These are phyloP conservation scores for Bipolaris sorokiniana DNA, from an alignment of 2,329 filamentous ascomycete species.

Conservation along the genomic window DNA sequence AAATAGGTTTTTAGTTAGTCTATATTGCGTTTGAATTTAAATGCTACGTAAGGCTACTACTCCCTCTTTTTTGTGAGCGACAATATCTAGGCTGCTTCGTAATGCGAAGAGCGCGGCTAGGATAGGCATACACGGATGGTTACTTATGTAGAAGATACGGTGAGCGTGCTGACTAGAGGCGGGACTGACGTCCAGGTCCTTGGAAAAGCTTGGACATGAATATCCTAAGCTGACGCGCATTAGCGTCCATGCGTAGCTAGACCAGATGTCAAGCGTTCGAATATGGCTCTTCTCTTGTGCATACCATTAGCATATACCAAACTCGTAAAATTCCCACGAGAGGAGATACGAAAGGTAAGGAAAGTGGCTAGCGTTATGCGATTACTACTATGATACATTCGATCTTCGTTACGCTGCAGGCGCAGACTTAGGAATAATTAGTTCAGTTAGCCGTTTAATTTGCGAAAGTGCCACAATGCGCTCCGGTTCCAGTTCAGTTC, in stretches of 20 bases:
- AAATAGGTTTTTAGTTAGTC: neutral
- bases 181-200: neutral
- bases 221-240: neutral
- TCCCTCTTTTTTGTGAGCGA: neutral
- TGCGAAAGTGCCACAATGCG: too few species aligned
- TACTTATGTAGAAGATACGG: neutral
- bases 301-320: neutral
- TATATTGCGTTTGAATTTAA: neutral
- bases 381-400: neutral
- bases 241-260: neutral
- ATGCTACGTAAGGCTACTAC: neutral
- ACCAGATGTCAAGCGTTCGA: neutral
- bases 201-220: neutral
- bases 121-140: neutral
- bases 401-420: neutral
- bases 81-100: neutral
- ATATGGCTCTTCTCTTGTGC: neutral
- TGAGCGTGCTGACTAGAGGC: neutral
- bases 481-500: too few species aligned
- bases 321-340: neutral
- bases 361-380: neutral
- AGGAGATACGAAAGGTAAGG: neutral
- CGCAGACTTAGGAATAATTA: neutral
- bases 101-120: neutral
- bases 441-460: too few species aligned